These are phyloP conservation scores for Myxozyma geophila DNA, from an alignment of 805 yeast genomes.

Conservation along the genomic window DNA sequence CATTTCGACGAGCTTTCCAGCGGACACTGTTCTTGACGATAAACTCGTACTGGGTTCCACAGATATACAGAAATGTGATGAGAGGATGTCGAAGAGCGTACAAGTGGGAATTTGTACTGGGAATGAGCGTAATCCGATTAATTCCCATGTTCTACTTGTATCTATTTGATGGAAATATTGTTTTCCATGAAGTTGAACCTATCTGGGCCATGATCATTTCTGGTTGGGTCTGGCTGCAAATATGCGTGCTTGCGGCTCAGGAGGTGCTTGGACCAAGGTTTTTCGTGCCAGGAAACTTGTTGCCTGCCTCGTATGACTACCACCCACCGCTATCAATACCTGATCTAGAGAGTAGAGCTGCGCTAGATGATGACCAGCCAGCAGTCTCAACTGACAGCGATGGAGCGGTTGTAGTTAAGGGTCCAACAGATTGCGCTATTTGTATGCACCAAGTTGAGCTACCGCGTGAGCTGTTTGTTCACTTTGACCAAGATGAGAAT, in stretches of 20 bases:
- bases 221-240: slow-evolving; percentile 65
- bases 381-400: slow-evolving; percentile 38
- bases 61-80: slow-evolving; percentile 74
- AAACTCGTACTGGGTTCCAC: slow-evolving; percentile 88
- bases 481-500: not conserved
- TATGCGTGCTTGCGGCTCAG: slow-evolving; percentile 63
- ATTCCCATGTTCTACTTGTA: slow-evolving; percentile 69
- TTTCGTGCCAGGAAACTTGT: slow-evolving; percentile 70
- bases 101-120: slow-evolving; percentile 74
- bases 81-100: slow-evolving; percentile 71
- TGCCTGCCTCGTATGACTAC: slow-evolving; percentile 85
- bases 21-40: slow-evolving; percentile 55
- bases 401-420: slow-evolving; percentile 25
- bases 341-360: slow-evolving; percentile 55
- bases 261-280: slow-evolving; percentile 76
- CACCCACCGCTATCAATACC: slow-evolving; percentile 70
- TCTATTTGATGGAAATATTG: slow-evolving; percentile 54
- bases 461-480: slow-evolving; percentile 38
- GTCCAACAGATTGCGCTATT: slow-evolving; percentile 70
- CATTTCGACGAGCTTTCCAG: slow-evolving; percentile 61
- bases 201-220: slow-evolving; percentile 53
- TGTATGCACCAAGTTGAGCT: slow-evolving; percentile 82
- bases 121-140: slow-evolving; percentile 65
- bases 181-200: slow-evolving; percentile 73
- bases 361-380: slow-evolving; percentile 40